These are phyloP conservation scores for Beauveria medogensis DNA, from an alignment of 2,329 filamentous ascomycete species.

Conservation along the genomic window DNA sequence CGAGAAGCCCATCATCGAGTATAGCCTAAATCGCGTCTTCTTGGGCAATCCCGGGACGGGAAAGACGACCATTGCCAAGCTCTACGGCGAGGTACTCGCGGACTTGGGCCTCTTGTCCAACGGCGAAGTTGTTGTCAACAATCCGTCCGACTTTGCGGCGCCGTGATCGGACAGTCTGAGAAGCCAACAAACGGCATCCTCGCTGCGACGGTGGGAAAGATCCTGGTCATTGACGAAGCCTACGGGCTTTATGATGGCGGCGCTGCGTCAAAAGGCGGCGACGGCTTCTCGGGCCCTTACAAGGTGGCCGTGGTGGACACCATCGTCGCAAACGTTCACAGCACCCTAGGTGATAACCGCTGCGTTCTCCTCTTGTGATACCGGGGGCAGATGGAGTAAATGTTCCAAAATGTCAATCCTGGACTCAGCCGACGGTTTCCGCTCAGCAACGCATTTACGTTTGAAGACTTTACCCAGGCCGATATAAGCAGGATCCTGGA, in stretches of 20 bases:
- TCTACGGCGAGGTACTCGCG: slow-evolving; percentile 61
- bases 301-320: slow-evolving; percentile 63
- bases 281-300: slow-evolving; percentile 30
- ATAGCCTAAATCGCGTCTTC: slow-evolving; percentile 61
- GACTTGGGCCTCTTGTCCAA: slow-evolving; percentile 60
- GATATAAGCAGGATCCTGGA: slow-evolving; percentile 54
- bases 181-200: slow-evolving; percentile 65
- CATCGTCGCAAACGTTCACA: slow-evolving; percentile 66
- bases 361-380: slow-evolving; percentile 68
- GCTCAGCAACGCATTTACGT: slow-evolving; percentile 53
- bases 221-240: slow-evolving; percentile 73
- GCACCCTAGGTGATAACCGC: slow-evolving; percentile 59
- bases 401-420: slow-evolving; percentile 67
- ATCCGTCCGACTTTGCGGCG: slow-evolving; percentile 63
- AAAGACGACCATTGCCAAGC: slow-evolving; percentile 66
- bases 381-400: slow-evolving; percentile 57
- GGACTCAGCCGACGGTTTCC: slow-evolving; percentile 61
- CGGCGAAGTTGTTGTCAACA: slow-evolving; percentile 65
- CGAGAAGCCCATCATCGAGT: slow-evolving; percentile 51
- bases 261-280: slow-evolving; percentile 13
- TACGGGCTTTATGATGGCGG: slow-evolving; percentile 52
- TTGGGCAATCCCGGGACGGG: slow-evolving; percentile 66
- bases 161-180: slow-evolving; percentile 57
- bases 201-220: slow-evolving; percentile 57
- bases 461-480: slow-evolving; percentile 57